A percentile compares a stretch with the other conserved stretches of the same genome.
phyloP scores from a whole-genome alignment of 2,329 filamentous ascomycete species.

The Metarhizium sp. region DNA sequence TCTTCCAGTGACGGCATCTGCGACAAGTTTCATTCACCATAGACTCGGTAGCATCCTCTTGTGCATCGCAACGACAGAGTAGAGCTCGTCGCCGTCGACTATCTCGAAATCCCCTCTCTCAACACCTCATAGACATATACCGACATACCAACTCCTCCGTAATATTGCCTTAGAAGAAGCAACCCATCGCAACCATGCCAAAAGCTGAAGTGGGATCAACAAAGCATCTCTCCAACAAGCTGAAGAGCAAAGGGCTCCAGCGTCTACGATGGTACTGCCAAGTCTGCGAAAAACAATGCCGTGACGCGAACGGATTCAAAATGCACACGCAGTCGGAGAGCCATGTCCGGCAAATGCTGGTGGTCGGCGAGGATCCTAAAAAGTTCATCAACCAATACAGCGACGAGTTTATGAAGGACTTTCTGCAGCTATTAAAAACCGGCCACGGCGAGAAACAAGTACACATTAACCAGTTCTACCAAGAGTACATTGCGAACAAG shows the following conservation, averaged over 20 bases:
- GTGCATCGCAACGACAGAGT: neutral
- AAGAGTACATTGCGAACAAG: constrained; percentile 73
- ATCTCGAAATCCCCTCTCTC: neutral
- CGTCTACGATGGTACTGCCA: constrained; percentile 88
- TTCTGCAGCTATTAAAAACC: constrained; percentile 66
- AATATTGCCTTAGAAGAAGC: neutral
- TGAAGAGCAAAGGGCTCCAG: constrained; percentile 72
- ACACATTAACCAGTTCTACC: constrained; percentile 87
- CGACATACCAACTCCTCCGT: neutral
- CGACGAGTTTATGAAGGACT: constrained; percentile 72
- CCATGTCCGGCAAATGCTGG: constrained; percentile 80
- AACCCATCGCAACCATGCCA: constrained; percentile 52
- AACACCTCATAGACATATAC: neutral
- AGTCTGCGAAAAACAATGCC: constrained; percentile 55
- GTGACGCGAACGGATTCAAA: constrained; percentile 87
- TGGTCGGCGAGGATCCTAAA: constrained; percentile 79
- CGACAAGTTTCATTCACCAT: neutral
- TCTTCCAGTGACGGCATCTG: neutral
- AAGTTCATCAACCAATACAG: constrained; percentile 77
- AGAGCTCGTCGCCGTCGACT: neutral
- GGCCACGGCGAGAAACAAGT: constrained; percentile 86
- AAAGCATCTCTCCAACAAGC: constrained; percentile 85
- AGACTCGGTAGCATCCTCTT: neutral
- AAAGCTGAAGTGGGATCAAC: constrained; percentile 86
- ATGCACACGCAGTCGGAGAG: constrained; percentile 78